Evolutionary conservation across 352 stramenopile species (phyloP), one percentile per base, ranked within the genome.

Genomic region (Pythium rishiriense): DNA sequence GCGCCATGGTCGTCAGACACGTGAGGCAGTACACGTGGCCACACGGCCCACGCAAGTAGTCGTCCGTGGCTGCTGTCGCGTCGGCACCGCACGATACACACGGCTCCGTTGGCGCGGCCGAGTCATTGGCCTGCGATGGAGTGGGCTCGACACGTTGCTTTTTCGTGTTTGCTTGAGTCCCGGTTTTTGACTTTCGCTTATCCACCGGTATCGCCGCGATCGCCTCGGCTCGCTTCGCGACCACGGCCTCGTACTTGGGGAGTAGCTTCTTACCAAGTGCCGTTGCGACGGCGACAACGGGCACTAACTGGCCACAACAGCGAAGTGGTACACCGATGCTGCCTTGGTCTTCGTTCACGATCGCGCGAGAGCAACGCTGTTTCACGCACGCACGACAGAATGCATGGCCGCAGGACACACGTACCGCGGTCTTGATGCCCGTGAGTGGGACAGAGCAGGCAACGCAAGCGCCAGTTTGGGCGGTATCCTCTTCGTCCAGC

Each of bases 321-420:
- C 41, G 64, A 14, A 75, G 17, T 8, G 75, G 76, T 3, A 72
- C 33, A 2, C 39, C 57, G 22, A 71, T 60, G 14, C 57, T 58
- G 17, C 55, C 68, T 22, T 70, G 37, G 12, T 69, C 39, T 14
- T 70, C 60, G 24, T 81, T 70, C 24, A 47, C 46, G 9, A 79
- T 37, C 2, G 62, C 69, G 37, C 49, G 52, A 5, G 45, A 53
- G 41, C 70, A 81, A 15, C 54, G 64, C 28, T 56, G 56, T 21
- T 48, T 65, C 15, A 85, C 22, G 42, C 77, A 88, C 9, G 54
- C 26, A n/a, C 26, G 54, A 47, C 77, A 88, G 43, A 83, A 65
- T 5, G 26, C 24, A 42, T 73, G 69, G 14, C 66, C 65, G 19
- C 69, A 70, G 7, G 4, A 19, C 55, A 12, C 26, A 17, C 25